Evolutionary conservation across 2,329 filamentous ascomycete genomes (phyloP).

Genomic region (Neonectria punicea): DNA sequence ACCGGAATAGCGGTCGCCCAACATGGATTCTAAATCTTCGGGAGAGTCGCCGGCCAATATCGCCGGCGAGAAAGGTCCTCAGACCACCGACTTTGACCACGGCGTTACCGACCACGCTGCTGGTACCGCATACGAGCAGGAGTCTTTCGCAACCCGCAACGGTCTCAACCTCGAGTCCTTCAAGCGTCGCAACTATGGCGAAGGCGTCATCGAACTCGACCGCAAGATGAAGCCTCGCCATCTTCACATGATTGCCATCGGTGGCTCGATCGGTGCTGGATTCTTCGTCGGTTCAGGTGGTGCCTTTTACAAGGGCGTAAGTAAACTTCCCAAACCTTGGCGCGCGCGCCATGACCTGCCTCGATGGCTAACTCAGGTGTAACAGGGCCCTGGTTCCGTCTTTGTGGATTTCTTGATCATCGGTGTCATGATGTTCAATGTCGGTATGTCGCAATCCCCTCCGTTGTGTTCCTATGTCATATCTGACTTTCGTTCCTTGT

Average conservation of each 20-base stretch:
- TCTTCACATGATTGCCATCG: constrained; percentile 71
- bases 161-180: constrained; percentile 42
- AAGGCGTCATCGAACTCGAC: constrained; percentile 49
- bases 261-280: constrained; percentile 70
- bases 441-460: constrained; percentile 41
- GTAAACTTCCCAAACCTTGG: constrained; percentile 3
- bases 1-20: constrained; percentile 23
- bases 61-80: constrained; percentile 37
- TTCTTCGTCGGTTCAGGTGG: constrained; percentile 70
- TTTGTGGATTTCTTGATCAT: constrained; percentile 65
- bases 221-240: constrained; percentile 65
- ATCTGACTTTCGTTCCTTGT: constrained; percentile 16
- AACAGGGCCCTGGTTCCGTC: constrained; percentile 53
- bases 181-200: constrained; percentile 34
- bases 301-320: constrained; percentile 61
- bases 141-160: constrained; percentile 38
- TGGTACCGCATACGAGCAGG: constrained; percentile 36
- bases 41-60: constrained; percentile 35
- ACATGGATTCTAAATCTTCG: constrained; percentile 34
- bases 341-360: neutral
- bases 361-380: constrained; percentile 15
- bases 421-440: constrained; percentile 71
- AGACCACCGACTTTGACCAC: constrained; percentile 33
- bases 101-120: constrained; percentile 21
- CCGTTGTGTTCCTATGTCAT: neutral